phyloP scores from a whole-genome alignment of 2,329 filamentous ascomycete genomes.

The Fusarium sp. region DNA sequence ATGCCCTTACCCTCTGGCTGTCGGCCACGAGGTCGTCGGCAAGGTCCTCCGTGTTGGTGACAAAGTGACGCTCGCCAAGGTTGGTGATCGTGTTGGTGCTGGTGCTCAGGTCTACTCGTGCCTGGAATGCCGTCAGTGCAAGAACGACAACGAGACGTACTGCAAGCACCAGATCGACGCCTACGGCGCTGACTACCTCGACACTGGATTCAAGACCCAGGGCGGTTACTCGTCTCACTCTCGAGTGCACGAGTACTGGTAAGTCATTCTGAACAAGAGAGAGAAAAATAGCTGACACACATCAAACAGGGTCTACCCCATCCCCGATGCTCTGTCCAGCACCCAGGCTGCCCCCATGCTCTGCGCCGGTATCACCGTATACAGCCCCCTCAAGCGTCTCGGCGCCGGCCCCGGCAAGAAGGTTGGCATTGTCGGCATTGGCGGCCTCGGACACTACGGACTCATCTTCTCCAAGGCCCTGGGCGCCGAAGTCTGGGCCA shows the following conservation, averaged over 20 bases:
- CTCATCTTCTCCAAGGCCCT: conserved; percentile 76
- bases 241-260: conserved; percentile 58
- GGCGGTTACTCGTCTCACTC: conserved; percentile 62
- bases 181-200: conserved; percentile 62
- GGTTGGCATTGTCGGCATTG: conserved; percentile 78
- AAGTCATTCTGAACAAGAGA: conserved; percentile 11
- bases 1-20: conserved; percentile 71
- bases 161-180: conserved; percentile 57
- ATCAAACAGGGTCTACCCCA: conserved; percentile 69
- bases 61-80: conserved; percentile 58
- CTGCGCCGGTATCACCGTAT: conserved; percentile 85
- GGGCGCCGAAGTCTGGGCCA: conserved; percentile 70
- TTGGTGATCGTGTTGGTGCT: conserved; percentile 69
- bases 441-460: conserved; percentile 77
- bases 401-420: conserved; percentile 82
- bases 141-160: conserved; percentile 56
- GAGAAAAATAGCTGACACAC: conserved; percentile 8
- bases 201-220: conserved; percentile 66
- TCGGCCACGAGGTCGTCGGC: conserved; percentile 79
- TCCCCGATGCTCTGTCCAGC: conserved; percentile 75
- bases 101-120: conserved; percentile 69
- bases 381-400: conserved; percentile 80
- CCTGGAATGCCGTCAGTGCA: conserved; percentile 55
- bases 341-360: conserved; percentile 80
- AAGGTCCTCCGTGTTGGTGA: conserved; percentile 73